Evolutionary conservation across 2,329 filamentous ascomycete genomes (phyloP).

Genomic region (Pyrenochaeta sp.): DNA sequence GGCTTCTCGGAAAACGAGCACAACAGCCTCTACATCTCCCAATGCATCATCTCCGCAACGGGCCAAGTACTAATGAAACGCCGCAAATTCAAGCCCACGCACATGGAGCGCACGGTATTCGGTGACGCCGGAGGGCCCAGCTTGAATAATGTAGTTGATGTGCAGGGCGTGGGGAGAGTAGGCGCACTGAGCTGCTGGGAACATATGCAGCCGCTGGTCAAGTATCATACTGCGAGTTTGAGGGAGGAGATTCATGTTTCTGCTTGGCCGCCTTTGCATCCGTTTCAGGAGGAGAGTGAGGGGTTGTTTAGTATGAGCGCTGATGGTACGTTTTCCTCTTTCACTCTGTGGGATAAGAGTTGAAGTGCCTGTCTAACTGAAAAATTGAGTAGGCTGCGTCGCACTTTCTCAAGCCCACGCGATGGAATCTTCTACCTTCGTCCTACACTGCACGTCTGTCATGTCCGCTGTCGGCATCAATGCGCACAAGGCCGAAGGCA

Average conservation of each 20-base stretch:
- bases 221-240: conserved; percentile 52
- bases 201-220: conserved; percentile 53
- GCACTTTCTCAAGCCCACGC: conserved; percentile 63
- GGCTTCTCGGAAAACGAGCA: conserved; percentile 51
- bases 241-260: conserved; percentile 53
- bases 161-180: conserved; percentile 39
- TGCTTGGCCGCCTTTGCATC: conserved; percentile 52
- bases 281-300: conserved; percentile 36
- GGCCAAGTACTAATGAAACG: conserved; percentile 49
- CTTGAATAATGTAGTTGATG: conserved; percentile 46
- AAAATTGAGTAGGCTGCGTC: conserved; percentile 10
- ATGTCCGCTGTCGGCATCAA: conserved; percentile 57
- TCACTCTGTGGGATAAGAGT: too few species aligned
- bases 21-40: conserved; percentile 52
- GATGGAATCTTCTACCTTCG: conserved; percentile 64
- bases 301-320: conserved; percentile 50
- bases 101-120: conserved; percentile 56
- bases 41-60: conserved; percentile 47
- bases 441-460: conserved; percentile 62
- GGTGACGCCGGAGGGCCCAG: conserved; percentile 49
- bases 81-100: conserved; percentile 55
- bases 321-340: conserved; percentile 33
- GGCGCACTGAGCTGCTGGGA: conserved; percentile 52
- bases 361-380: too few species aligned
- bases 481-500: conserved; percentile 52